These are phyloP conservation scores for Heterobasidion parviporum DNA, from an alignment of 1,284 basidiomycete genomes.

Conservation along the genomic window DNA sequence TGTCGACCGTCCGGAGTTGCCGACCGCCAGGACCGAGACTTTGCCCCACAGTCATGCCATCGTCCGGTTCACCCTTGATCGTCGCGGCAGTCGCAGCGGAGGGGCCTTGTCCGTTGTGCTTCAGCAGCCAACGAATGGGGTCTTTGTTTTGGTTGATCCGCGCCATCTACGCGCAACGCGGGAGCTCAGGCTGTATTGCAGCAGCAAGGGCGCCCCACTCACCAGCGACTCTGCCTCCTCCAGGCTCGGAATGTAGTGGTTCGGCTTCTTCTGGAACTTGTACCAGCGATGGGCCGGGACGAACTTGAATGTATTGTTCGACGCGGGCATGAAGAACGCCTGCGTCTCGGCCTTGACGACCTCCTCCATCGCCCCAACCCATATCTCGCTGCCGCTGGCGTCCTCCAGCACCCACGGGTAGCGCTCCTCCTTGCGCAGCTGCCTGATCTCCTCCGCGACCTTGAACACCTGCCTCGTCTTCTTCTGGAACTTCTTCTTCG, in stretches of 20 bases:
- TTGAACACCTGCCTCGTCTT: conserved; percentile 81
- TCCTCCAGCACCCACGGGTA: conserved; percentile 90
- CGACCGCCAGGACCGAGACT: conserved; percentile 61
- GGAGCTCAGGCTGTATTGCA: conserved; percentile 11
- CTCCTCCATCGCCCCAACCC: conserved; percentile 79
- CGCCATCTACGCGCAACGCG: conserved; percentile 29
- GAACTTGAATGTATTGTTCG: conserved; percentile 74
- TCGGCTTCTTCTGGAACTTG: conserved; percentile 80
- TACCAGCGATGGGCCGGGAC: conserved; percentile 84
- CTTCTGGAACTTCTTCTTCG: conserved; percentile 74
- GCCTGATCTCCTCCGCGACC: conserved; percentile 26
- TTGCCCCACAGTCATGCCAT: conserved; percentile 30
- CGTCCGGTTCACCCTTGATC: conserved; percentile 56
- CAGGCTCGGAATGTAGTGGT: conserved; percentile 57
- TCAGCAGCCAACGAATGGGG: conserved; percentile 59
- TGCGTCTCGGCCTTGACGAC: conserved; percentile 42
- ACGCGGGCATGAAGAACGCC: conserved; percentile 57
- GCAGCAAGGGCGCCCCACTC: conserved; percentile 19
- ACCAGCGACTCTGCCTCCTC: conserved; percentile 74
- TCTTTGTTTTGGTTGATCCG: conserved; percentile 62
- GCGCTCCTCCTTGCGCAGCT: conserved; percentile 71
- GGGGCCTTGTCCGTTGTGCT: conserved; percentile 46
- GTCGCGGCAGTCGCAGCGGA: conserved; percentile 53
- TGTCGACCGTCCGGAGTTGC: conserved; percentile 54
- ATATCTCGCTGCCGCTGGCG: conserved; percentile 53